phyloP scores from a whole-genome alignment of 352 stramenopile genomes.

The Pythium scleroteichum region DNA sequence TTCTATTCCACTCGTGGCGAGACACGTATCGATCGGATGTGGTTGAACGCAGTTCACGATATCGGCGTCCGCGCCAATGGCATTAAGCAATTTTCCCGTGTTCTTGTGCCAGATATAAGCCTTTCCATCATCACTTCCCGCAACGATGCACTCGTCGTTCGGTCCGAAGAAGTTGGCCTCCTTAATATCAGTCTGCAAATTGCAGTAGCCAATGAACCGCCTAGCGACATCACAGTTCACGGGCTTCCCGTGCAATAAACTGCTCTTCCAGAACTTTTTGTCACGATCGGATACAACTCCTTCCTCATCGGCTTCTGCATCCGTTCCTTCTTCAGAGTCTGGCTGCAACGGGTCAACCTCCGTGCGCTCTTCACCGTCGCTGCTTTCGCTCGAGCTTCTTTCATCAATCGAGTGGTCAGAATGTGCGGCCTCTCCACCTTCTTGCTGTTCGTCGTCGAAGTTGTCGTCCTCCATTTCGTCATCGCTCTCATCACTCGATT shows the following conservation, averaged over 20 bases:
- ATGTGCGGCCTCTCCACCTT: slow-evolving; percentile 1
- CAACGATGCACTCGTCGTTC: slow-evolving; percentile 86
- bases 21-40: slow-evolving; percentile 72
- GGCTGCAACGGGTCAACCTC: slow-evolving; percentile 17
- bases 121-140: slow-evolving; percentile 84
- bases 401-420: slow-evolving; percentile 10
- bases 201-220: slow-evolving; percentile 87
- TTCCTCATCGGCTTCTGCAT: slow-evolving; percentile 7
- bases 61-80: slow-evolving; percentile 79
- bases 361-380: slow-evolving; percentile 13
- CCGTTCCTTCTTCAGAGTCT: slow-evolving; percentile 19
- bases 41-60: slow-evolving; percentile 90
- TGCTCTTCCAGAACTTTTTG: slow-evolving; percentile 55
- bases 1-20: slow-evolving; percentile 85
- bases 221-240: slow-evolving; percentile 71
- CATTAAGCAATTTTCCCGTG: slow-evolving; percentile 78
- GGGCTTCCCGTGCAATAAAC: slow-evolving; percentile 29
- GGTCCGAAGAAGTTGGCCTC: slow-evolving; percentile 86
- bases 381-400: slow-evolving; percentile 14
- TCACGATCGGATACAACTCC: neutral
- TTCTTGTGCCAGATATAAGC: slow-evolving; percentile 86
- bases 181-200: slow-evolving; percentile 91
- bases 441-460: slow-evolving; percentile 20
- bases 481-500: slow-evolving; percentile 31
- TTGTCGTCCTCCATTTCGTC: slow-evolving; percentile 24